phyloP scores from a whole-genome alignment of 106 monocot genomes.

The Dioscorea dumetorum region DNA sequence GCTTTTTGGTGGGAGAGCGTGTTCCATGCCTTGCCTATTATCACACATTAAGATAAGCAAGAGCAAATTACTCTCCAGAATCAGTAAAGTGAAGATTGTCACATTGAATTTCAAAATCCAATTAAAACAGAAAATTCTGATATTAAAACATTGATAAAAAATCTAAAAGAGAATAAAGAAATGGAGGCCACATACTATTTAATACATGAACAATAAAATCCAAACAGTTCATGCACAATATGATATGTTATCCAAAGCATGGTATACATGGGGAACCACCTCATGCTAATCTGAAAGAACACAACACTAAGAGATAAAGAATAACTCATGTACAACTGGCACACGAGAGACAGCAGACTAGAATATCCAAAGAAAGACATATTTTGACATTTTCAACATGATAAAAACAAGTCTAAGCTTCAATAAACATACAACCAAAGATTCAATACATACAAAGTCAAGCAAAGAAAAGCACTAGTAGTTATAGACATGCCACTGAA shows the following conservation, averaged over 20 bases:
- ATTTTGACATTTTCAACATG: neutral
- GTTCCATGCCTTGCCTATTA: conserved; percentile 94
- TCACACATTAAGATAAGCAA: neutral
- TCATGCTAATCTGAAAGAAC: too few species aligned
- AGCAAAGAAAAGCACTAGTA: too few species aligned
- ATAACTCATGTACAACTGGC: too few species aligned
- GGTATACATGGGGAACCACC: too few species aligned
- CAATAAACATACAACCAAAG: neutral
- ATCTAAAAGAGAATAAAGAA: neutral
- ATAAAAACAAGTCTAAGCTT: neutral
- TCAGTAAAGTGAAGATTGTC: neutral
- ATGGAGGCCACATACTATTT: neutral
- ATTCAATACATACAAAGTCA: neutral
- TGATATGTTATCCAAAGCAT: too few species aligned
- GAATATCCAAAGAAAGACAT: too few species aligned
- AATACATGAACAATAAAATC: too few species aligned
- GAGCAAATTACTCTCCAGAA: neutral
- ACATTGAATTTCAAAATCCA: neutral
- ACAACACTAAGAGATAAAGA: too few species aligned
- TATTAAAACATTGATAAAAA: neutral
- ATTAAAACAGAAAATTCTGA: neutral
- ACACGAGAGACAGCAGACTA: too few species aligned
- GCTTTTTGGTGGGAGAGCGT: conserved; percentile 89
- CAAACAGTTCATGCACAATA: too few species aligned
- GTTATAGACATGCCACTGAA: too few species aligned